These are phyloP conservation scores for Solanum hybrid DNA, from an alignment of 305 asterid species.

Conservation along the genomic window DNA sequence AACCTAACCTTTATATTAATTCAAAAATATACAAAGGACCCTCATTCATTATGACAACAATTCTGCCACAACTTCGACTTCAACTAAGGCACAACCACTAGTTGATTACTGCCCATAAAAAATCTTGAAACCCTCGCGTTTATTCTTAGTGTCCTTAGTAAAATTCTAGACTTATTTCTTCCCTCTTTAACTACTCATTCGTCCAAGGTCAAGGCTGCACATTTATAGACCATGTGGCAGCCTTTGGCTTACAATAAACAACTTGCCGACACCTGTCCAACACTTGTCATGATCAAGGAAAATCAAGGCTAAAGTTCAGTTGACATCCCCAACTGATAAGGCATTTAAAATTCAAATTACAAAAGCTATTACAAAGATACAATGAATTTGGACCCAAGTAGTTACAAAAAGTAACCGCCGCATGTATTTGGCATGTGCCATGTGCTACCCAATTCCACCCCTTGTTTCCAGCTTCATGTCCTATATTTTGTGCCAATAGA, in stretches of 20 bases:
- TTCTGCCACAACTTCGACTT: not conserved
- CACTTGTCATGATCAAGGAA: not conserved
- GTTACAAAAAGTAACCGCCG: not conserved
- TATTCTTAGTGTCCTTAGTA: not conserved
- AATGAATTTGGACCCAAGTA: not conserved
- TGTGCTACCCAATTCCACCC: not conserved
- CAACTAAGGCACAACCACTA: not conserved
- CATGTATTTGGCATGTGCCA: not conserved
- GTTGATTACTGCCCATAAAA: not conserved
- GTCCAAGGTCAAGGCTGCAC: not conserved
- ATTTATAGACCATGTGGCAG: not conserved
- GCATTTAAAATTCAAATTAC: not conserved
- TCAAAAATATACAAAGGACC: not conserved
- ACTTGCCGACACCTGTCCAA: not conserved
- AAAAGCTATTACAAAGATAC: not conserved
- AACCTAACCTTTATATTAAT: not conserved
- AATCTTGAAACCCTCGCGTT: not conserved
- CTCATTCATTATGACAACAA: not conserved
- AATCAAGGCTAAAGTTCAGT: not conserved
- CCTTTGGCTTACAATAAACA: not conserved
- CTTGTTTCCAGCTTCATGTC: not conserved
- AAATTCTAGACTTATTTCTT: not conserved
- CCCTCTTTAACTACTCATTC: not conserved
- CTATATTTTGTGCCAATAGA: not conserved
- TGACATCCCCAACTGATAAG: not conserved